A percentile compares a stretch with the other conserved stretches of the same genome.
These are phyloP conservation scores for Dioszegia hungarica DNA, from an alignment of 768 basidiomycete species.

Conservation along the genomic window DNA sequence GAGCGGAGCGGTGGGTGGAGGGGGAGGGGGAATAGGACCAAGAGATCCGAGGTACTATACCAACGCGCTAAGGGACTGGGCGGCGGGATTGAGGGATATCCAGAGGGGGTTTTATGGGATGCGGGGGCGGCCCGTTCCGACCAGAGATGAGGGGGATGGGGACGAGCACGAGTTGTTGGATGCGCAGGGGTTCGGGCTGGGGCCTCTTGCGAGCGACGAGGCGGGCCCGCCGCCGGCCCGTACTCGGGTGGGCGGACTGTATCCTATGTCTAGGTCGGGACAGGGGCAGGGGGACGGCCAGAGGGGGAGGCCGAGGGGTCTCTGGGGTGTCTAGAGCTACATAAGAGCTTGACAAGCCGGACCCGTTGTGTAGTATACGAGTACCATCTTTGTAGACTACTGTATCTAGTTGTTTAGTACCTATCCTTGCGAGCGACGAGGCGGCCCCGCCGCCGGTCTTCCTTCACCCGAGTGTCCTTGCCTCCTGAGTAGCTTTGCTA, in stretches of 20 bases:
- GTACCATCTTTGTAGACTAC: too few species aligned
- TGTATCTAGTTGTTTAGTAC: too few species aligned
- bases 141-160: neutral
- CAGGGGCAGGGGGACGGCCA: neutral
- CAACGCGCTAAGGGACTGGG: conserved; percentile 17
- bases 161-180: conserved; percentile 41
- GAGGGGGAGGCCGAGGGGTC: neutral
- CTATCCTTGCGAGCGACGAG: too few species aligned
- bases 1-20: neutral
- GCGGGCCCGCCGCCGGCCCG: too few species aligned
- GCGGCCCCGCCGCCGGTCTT: too few species aligned
- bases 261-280: neutral
- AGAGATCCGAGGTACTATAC: conserved; percentile 27
- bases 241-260: conserved; percentile 4
- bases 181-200: conserved; percentile 38
- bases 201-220: too few species aligned
- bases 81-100: conserved; percentile 28
- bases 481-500: too few species aligned
- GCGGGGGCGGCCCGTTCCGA: conserved; percentile 20
- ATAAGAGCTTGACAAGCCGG: too few species aligned
- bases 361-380: too few species aligned
- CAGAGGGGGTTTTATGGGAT: conserved; percentile 37
- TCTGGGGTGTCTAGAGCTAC: neutral
- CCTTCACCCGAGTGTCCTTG: too few species aligned
- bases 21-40: conserved; percentile 10